Conservation (phyloP, 805 yeast genomes). For the Suhomyces sp. region DNA sequence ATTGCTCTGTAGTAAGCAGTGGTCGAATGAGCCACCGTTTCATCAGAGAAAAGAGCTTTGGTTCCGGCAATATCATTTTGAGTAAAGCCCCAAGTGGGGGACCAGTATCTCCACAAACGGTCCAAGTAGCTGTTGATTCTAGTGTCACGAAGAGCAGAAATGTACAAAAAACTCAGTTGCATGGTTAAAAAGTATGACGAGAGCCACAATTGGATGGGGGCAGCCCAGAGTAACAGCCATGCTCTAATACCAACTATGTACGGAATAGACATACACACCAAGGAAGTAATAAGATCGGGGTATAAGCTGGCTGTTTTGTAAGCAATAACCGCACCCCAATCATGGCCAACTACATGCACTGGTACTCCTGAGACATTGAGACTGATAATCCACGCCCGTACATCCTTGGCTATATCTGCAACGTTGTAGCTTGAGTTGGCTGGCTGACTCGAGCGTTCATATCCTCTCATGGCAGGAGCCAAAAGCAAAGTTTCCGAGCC, state of each 20-base stretch:
- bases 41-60: slow-evolving; percentile 22
- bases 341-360: slow-evolving; percentile 42
- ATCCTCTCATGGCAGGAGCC: slow-evolving; percentile 39
- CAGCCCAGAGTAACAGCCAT: slow-evolving; percentile 28
- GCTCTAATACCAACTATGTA: slow-evolving; percentile 25
- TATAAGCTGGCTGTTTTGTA: slow-evolving; percentile 33
- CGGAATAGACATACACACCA: slow-evolving; percentile 40
- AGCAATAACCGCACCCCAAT: slow-evolving; percentile 43
- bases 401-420: slow-evolving; percentile 32
- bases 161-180: slow-evolving; percentile 29
- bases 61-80: slow-evolving; percentile 25
- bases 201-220: slow-evolving; percentile 33
- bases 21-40: slow-evolving; percentile 28
- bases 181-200: slow-evolving; percentile 38
- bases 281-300: slow-evolving; percentile 32
- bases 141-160: slow-evolving; percentile 9
- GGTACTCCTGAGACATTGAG: slow-evolving; percentile 19
- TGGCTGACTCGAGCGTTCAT: slow-evolving; percentile 32
- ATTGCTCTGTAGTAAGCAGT: slow-evolving; percentile 40
- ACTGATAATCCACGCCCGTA: slow-evolving; percentile 29
- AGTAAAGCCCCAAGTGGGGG: slow-evolving; percentile 36
- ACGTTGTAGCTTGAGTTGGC: slow-evolving; percentile 22
- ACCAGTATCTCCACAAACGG: slow-evolving; percentile 36
- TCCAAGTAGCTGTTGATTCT: slow-evolving; percentile 26
- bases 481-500: slow-evolving; percentile 16